phyloP scores from a whole-genome alignment of 2,329 filamentous ascomycete genomes.

The Calonectria multiphialidica region DNA sequence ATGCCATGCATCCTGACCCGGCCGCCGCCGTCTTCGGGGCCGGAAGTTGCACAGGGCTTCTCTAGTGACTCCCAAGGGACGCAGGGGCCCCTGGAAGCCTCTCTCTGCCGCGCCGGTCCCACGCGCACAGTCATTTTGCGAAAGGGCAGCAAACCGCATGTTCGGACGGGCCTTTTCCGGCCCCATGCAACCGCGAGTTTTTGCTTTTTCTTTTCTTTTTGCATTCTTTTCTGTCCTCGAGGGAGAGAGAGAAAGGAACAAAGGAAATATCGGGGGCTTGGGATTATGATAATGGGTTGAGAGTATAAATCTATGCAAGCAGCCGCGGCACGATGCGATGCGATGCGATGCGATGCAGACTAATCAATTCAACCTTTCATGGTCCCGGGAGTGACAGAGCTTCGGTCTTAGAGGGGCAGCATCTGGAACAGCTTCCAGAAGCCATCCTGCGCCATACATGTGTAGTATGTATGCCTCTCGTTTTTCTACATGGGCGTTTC shows the following conservation, averaged over 20 bases:
- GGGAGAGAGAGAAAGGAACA: background rate
- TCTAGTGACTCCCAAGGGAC: slow-evolving; percentile 1
- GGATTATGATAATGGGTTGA: background rate
- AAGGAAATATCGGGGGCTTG: background rate
- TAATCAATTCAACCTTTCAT: background rate
- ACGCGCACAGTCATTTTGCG: background rate
- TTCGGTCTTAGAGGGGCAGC: background rate
- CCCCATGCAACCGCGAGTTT: background rate
- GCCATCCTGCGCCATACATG: background rate
- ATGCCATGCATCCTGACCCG: background rate
- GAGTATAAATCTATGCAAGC: background rate
- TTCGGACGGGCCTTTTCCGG: slow-evolving; percentile 26
- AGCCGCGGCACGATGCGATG: background rate
- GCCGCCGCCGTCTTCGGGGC: background rate
- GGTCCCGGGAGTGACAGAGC: too few relatives aligned
- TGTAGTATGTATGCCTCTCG: background rate
- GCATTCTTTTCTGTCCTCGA: background rate
- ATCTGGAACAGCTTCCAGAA: background rate
- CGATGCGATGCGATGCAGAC: background rate
- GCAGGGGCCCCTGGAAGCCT: slow-evolving; percentile 2
- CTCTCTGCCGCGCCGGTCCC: slow-evolving; percentile 13
- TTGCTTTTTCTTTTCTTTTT: background rate
- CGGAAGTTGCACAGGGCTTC: background rate
- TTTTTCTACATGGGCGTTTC: background rate
- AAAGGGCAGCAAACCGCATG: background rate